Evolutionary conservation across 2,329 filamentous ascomycete genomes (phyloP).

Genomic region (Volutella citrinella): DNA sequence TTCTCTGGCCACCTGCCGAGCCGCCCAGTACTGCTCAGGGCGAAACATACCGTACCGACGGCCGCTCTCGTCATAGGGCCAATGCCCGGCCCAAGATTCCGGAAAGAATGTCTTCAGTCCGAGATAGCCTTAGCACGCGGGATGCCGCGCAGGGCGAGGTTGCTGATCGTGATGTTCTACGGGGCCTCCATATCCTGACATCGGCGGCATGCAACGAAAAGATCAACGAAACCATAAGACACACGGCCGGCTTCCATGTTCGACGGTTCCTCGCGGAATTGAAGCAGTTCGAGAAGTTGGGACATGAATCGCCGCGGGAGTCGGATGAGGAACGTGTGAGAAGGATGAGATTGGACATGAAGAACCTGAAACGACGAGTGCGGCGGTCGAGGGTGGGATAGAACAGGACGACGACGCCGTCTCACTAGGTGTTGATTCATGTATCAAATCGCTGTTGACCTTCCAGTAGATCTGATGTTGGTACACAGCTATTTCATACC

Average conservation of each 20-base stretch:
- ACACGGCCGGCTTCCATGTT: constrained; percentile 50
- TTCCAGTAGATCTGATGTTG: no score
- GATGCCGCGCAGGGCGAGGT: constrained; percentile 36
- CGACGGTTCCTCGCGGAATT: constrained; percentile 55
- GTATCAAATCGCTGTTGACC: no score
- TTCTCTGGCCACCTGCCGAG: no score
- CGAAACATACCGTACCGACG: no score
- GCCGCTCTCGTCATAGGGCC: no score
- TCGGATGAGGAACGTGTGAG: constrained; percentile 23
- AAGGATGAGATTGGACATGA: constrained; percentile 30
- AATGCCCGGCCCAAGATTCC: constrained; percentile 34
- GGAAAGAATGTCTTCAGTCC: constrained; percentile 34
- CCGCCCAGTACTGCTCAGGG: no score
- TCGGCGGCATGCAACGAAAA: constrained; percentile 54
- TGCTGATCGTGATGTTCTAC: constrained; percentile 49
- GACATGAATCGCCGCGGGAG: constrained; percentile 25
- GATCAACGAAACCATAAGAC: constrained; percentile 50
- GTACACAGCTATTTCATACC: no score
- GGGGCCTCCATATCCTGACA: constrained; percentile 53
- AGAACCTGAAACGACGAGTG: constrained; percentile 29
- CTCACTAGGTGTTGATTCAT: no score
- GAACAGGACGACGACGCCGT: no score
- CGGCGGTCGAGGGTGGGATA: no score
- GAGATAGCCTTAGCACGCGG: constrained; percentile 16
- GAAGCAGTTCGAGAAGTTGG: constrained; percentile 47